Evolutionary conservation across 352 stramenopile genomes (phyloP), one percentile per base, ranked within the genome.

Genomic region (Pythium myriotylum): DNA sequence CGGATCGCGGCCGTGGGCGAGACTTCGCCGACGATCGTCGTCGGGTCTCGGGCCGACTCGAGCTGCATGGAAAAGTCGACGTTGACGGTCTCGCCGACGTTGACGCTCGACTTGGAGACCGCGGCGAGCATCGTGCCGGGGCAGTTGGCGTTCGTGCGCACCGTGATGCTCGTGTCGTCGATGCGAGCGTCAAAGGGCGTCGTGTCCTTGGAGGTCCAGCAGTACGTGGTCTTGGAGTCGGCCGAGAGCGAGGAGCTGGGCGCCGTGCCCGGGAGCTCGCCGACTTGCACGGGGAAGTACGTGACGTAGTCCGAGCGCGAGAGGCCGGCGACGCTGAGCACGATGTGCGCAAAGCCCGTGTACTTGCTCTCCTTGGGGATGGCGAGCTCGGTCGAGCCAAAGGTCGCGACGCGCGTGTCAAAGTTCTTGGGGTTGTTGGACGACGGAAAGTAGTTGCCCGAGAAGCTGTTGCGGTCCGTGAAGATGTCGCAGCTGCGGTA

Each of bases 301-400:
- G 81, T 90, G 3, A 88, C 74, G 32, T 91, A 93, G 60, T 93
- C 81, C 35, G 79, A 77, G 12, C 84, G 78, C 49, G 76, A 82
- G 53, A 89, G 83, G 48, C 72, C 81, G 1, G 66, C 76, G 16
- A 91, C 75, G 62, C 82, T 88, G 41, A 91, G 59, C 32, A 86
- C 77, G 32, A 91, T 58, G 59, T 90, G 81, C 35, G 76, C 84
- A 47, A 85, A 89, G 59, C 84, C 84, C 43, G 84, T 85, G 73
- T 91, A 93, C 64, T 90, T 91, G 62, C 76, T 79, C 29, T 91
- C 80, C 59, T 91, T 90, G 16, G 75, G 67, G 58, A 93, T 77
- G 33, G 86, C 68, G 52, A 93, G 70, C 64, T 91, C 81, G 24
- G 83, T 48, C 3, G 78, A 88, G 10, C 71, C 74, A 32, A 93